phyloP scores from a whole-genome alignment of 495 filamentous ascomycete genomes.

The Acidiella bohemica region DNA sequence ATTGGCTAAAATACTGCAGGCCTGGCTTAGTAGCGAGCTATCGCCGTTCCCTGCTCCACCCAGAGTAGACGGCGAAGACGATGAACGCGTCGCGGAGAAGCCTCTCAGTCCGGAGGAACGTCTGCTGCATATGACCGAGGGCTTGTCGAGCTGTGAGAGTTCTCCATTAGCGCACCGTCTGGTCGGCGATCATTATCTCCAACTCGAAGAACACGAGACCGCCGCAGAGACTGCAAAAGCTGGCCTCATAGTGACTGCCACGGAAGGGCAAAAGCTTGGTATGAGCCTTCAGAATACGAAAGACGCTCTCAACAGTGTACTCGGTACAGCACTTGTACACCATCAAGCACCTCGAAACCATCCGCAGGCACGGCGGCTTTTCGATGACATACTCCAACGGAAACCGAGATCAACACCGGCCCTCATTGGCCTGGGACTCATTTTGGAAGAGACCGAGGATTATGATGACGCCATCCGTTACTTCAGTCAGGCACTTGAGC shows the following conservation, averaged over 20 bases:
- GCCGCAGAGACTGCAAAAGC: conserved; percentile 65
- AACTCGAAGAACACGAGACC: conserved; percentile 75
- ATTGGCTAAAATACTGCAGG: conserved; percentile 63
- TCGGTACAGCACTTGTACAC: conserved; percentile 71
- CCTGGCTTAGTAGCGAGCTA: conserved; percentile 67
- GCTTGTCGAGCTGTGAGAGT: conserved; percentile 50
- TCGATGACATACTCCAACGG: conserved; percentile 60
- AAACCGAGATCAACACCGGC: conserved; percentile 62
- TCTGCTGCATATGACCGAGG: conserved; percentile 70
- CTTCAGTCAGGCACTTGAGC: conserved; percentile 54
- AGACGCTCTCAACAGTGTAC: conserved; percentile 59
- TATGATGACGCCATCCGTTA: conserved; percentile 67
- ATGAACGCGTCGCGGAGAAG: conserved; percentile 26
- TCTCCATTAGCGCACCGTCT: conserved; percentile 76
- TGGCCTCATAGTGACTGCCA: conserved; percentile 46
- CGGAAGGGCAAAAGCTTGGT: conserved; percentile 50
- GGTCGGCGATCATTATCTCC: conserved; percentile 71
- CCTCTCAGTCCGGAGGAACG: conserved; percentile 53
- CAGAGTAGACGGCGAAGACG: conserved; percentile 28
- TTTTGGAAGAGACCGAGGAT: conserved; percentile 84
- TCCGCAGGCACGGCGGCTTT: conserved; percentile 67
- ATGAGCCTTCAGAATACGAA: conserved; percentile 49
- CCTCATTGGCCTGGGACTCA: conserved; percentile 77
- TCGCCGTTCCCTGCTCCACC: conserved; percentile 55
- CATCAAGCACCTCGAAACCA: conserved; percentile 85